phyloP scores from a whole-genome alignment of 495 filamentous ascomycete species.

The Penicillium soppii region DNA sequence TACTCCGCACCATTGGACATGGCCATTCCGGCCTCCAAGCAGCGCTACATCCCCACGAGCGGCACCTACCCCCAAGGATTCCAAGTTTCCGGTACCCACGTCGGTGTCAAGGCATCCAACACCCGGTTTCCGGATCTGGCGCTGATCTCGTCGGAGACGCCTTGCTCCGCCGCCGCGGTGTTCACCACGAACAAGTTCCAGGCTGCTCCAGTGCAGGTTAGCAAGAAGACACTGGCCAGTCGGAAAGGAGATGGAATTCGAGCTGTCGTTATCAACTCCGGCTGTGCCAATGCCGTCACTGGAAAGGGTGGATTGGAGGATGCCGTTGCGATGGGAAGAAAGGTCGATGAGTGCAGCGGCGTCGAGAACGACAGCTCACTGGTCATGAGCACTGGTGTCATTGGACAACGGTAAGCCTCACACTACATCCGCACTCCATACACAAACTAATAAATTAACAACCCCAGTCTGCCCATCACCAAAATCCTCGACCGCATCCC shows the following conservation, averaged over 20 bases:
- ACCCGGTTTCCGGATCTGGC: constrained; percentile 87
- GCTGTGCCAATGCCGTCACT: constrained; percentile 97
- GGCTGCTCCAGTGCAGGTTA: constrained; percentile 88
- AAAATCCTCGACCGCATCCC: constrained; percentile 87
- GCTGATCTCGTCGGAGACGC: constrained; percentile 80
- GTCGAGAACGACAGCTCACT: constrained; percentile 68
- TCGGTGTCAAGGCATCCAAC: constrained; percentile 91
- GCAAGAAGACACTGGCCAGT: constrained; percentile 64
- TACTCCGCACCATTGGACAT: constrained; percentile 64
- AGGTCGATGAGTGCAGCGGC: constrained; percentile 68
- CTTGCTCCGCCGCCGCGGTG: constrained; percentile 89
- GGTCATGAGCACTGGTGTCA: constrained; percentile 98
- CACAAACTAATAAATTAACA: background rate
- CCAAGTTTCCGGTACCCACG: constrained; percentile 79
- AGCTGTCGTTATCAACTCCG: constrained; percentile 89
- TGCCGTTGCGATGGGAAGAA: constrained; percentile 76
- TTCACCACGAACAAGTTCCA: constrained; percentile 99
- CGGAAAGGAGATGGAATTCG: constrained; percentile 69
- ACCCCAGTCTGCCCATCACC: constrained; percentile 72
- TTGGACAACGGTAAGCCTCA: constrained; percentile 86
- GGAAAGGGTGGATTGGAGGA: constrained; percentile 89
- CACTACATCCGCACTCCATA: background rate
- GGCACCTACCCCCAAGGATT: constrained; percentile 92
- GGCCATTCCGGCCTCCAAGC: constrained; percentile 68
- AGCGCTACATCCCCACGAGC: constrained; percentile 82